Percentiles rank a stretch among this genome's conserved stretches.
These are phyloP conservation scores for Camellia oleifera DNA, from an alignment of 179 eudicot species.

Conservation along the genomic window DNA sequence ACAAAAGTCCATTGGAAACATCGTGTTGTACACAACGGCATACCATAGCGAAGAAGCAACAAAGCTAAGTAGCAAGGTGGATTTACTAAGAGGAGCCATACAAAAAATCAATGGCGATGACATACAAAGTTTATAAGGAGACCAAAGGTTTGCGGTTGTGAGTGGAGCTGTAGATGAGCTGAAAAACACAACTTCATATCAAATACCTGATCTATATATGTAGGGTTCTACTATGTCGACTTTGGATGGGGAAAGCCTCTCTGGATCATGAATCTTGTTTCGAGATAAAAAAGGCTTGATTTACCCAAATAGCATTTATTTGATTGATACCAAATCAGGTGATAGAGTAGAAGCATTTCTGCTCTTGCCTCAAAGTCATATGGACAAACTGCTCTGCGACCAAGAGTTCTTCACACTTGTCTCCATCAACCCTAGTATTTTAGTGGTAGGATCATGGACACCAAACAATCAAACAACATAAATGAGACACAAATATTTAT, in stretches of 20 bases:
- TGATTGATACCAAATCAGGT: not conserved
- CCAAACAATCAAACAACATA: too few species aligned
- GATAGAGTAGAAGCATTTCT: slow-evolving; percentile 19
- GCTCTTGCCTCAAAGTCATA: not conserved
- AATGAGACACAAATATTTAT: too few species aligned
- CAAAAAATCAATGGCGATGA: not conserved
- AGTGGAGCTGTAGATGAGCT: not conserved
- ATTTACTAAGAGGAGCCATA: slow-evolving; percentile 3
- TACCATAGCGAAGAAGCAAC: not conserved
- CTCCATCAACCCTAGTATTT: not conserved
- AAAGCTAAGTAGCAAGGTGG: not conserved
- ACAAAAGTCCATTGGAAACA: slow-evolving; percentile 9
- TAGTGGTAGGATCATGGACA: too few species aligned
- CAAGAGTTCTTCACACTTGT: not conserved
- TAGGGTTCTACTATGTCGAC: slow-evolving; percentile 14
- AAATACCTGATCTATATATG: not conserved
- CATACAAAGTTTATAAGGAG: not conserved
- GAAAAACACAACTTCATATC: not conserved
- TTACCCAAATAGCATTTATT: not conserved
- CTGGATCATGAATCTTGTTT: slow-evolving; percentile 2
- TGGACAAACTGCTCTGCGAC: not conserved
- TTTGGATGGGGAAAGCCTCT: slow-evolving; percentile 30
- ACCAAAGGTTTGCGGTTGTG: not conserved
- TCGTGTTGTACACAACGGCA: slow-evolving; percentile 6
- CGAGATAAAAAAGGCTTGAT: not conserved